Conservation (phyloP, 495 filamentous ascomycete species). For the Xylaria cubensis region DNA sequence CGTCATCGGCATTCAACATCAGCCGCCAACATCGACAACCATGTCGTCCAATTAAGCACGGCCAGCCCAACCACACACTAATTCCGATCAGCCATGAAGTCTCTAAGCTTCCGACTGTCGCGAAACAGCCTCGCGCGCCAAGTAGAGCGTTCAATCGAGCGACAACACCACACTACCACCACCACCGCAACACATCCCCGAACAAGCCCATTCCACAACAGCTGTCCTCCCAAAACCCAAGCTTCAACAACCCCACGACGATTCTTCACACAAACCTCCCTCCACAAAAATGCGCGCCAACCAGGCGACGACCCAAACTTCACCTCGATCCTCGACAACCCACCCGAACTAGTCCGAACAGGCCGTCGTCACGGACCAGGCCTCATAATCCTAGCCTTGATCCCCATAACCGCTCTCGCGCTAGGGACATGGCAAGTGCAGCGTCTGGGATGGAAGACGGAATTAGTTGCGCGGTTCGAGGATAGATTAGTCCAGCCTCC, state of each 20-base stretch:
- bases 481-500: slow-evolving; percentile 87
- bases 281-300: slow-evolving; percentile 27
- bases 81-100: slow-evolving; percentile 31
- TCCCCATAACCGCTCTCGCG: slow-evolving; percentile 87
- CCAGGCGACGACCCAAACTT: slow-evolving; percentile 74
- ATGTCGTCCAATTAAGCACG: slow-evolving; percentile 12
- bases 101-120: slow-evolving; percentile 20
- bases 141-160: slow-evolving; percentile 36
- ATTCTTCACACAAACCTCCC: slow-evolving; percentile 39
- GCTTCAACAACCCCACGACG: slow-evolving; percentile 27
- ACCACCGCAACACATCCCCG: background rate
- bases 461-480: slow-evolving; percentile 86
- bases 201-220: slow-evolving; percentile 4
- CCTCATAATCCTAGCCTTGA: slow-evolving; percentile 81
- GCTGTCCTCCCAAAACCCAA: background rate
- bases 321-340: slow-evolving; percentile 83
- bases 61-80: background rate
- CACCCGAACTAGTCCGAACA: slow-evolving; percentile 74
- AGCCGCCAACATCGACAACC: background rate
- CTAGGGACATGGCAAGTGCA: slow-evolving; percentile 97
- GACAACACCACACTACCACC: slow-evolving; percentile 25
- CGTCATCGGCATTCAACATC: slow-evolving; percentile 8
- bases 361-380: slow-evolving; percentile 80
- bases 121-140: slow-evolving; percentile 33
- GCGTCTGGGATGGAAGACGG: slow-evolving; percentile 90